Conservation (phyloP, 768 basidiomycete species). For the Cystobasidium onofrii region DNA sequence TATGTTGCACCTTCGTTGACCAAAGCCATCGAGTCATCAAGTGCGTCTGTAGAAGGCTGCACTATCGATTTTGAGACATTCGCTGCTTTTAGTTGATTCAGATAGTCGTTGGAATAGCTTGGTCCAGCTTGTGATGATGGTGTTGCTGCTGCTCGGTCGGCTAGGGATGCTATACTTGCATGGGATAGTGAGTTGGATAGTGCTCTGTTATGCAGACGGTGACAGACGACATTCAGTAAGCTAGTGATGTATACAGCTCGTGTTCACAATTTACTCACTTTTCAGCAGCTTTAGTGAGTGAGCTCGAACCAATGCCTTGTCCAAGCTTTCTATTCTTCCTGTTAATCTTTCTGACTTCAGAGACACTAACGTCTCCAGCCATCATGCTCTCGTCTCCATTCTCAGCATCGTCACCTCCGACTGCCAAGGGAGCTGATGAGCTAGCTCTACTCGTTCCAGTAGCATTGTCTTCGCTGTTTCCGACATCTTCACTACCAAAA, state of each 20-base stretch:
- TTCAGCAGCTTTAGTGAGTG: neutral
- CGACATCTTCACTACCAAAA: neutral
- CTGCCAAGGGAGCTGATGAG: neutral
- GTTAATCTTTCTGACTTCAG: neutral
- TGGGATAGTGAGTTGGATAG: conserved; percentile 17
- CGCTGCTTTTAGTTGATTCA: conserved; percentile 18
- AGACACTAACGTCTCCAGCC: conserved; percentile 1
- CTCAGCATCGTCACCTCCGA: neutral
- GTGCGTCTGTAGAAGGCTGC: neutral
- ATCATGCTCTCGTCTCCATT: conserved; percentile 1
- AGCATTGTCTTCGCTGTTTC: neutral
- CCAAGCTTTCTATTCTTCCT: neutral
- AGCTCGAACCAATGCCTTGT: neutral
- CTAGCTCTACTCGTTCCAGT: neutral
- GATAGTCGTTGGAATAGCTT: conserved; percentile 20
- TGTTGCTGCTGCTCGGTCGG: neutral
- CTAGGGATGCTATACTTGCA: conserved; percentile 14
- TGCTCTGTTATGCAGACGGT: neutral
- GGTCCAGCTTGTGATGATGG: conserved; percentile 9
- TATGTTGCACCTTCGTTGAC: neutral
- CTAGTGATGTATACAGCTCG: too few species aligned
- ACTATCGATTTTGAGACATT: neutral
- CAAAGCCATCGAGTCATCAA: neutral
- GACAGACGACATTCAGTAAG: neutral
- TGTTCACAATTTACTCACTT: too few species aligned